Evolutionary conservation across 2,329 filamentous ascomycete genomes (phyloP).

Genomic region (Monilinia vaccinii-corymbosi): DNA sequence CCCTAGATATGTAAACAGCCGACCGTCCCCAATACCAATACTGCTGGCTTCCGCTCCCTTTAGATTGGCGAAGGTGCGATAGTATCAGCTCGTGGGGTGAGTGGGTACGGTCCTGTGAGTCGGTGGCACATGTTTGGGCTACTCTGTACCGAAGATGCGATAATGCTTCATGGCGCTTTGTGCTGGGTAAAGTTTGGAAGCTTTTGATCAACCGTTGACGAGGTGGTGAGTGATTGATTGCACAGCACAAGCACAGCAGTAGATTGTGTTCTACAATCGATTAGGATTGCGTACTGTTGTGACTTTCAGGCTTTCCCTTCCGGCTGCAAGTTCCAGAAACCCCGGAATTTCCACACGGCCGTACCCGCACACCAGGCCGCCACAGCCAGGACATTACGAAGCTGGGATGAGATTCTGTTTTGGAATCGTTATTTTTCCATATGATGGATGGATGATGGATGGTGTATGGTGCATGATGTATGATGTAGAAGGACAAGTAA

Average conservation of each 20-base stretch:
- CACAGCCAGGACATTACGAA: background rate
- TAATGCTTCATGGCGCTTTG: constrained; percentile 4
- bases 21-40: constrained; percentile 10
- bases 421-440: background rate
- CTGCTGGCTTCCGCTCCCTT: constrained; percentile 8
- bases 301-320: constrained; percentile 8
- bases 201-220: constrained; percentile 4
- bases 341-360: constrained; percentile 11
- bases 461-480: background rate
- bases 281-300: constrained; percentile 8
- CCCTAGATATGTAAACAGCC: constrained; percentile 9
- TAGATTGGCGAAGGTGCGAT: constrained; percentile 11
- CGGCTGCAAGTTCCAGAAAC: constrained; percentile 8
- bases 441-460: background rate
- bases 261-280: constrained; percentile 8
- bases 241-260: constrained; percentile 5
- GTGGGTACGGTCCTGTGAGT: background rate
- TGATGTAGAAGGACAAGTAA: background rate
- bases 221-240: constrained; percentile 2
- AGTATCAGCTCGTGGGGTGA: constrained; percentile 9
- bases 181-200: background rate
- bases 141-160: constrained; percentile 2
- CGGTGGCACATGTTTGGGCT: background rate
- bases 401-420: background rate
- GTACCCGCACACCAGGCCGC: constrained; percentile 5